Conservation (phyloP, 2,329 filamentous ascomycete genomes). For the Hypoxylon sp. region DNA sequence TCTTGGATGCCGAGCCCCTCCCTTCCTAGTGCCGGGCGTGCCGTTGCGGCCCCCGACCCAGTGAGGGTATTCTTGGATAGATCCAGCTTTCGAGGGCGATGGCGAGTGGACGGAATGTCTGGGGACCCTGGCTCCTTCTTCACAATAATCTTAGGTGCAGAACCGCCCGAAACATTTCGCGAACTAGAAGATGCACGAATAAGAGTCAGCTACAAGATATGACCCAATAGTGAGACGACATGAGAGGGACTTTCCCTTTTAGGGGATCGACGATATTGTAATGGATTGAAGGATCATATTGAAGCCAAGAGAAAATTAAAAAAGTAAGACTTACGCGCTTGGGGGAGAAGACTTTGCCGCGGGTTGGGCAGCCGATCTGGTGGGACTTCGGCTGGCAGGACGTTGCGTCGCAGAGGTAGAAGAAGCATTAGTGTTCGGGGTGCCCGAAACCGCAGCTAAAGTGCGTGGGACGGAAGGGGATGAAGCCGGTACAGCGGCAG, state of each 20-base stretch:
- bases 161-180: slow-evolving; percentile 66
- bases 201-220: slow-evolving; percentile 43
- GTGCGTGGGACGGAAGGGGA: slow-evolving; percentile 65
- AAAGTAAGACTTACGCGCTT: slow-evolving; percentile 67
- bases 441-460: slow-evolving; percentile 55
- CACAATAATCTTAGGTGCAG: slow-evolving; percentile 84
- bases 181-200: slow-evolving; percentile 57
- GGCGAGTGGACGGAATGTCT: slow-evolving; percentile 79
- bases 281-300: slow-evolving; percentile 43
- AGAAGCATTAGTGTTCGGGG: slow-evolving; percentile 57
- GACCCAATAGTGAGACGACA: slow-evolving; percentile 8
- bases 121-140: slow-evolving; percentile 97
- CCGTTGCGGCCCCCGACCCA: slow-evolving; percentile 69
- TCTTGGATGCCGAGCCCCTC: slow-evolving; percentile 89
- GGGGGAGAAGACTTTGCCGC: slow-evolving; percentile 69
- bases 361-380: slow-evolving; percentile 52
- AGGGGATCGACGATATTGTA: slow-evolving; percentile 10
- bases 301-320: slow-evolving; percentile 33
- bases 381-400: slow-evolving; percentile 70
- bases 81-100: slow-evolving; percentile 83
- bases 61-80: slow-evolving; percentile 75
- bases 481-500: slow-evolving; percentile 53
- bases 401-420: slow-evolving; percentile 59
- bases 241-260: slow-evolving; percentile 19
- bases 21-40: slow-evolving; percentile 82